phyloP scores from a whole-genome alignment of 129 eudicot genomes.

The Saussurea involucrata region DNA sequence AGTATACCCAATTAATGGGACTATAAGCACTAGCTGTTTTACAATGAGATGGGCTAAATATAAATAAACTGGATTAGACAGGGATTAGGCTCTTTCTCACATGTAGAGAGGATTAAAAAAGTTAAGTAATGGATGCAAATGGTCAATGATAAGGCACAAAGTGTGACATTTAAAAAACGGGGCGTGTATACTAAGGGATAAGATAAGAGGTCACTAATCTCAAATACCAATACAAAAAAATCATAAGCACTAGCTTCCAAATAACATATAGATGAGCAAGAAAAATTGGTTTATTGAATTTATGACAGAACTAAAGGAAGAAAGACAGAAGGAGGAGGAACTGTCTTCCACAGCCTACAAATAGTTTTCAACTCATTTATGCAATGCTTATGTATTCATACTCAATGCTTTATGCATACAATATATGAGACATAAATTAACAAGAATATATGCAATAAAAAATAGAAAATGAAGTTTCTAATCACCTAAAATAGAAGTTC shows the following conservation, averaged over 20 bases:
- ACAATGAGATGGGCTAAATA: background rate
- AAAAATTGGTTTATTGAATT: background rate
- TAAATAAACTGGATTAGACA: background rate
- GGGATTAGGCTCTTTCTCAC: background rate
- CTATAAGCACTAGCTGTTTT: background rate
- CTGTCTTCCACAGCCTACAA: background rate
- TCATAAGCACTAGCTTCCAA: background rate
- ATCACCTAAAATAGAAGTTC: background rate
- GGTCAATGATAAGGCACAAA: background rate
- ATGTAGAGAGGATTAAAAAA: background rate
- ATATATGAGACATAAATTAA: background rate
- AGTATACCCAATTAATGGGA: background rate
- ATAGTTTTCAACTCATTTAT: background rate
- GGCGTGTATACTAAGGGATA: background rate
- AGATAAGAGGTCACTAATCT: background rate
- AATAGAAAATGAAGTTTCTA: background rate
- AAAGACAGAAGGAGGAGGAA: background rate
- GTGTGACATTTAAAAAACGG: background rate
- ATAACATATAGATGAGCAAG: background rate
- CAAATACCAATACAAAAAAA: too few species aligned
- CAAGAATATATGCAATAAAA: background rate
- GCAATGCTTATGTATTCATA: background rate
- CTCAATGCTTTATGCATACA: background rate
- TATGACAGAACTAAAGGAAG: background rate
- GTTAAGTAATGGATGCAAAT: background rate